Conservation (phyloP, 768 basidiomycete species). For the Auricularia sp. region DNA sequence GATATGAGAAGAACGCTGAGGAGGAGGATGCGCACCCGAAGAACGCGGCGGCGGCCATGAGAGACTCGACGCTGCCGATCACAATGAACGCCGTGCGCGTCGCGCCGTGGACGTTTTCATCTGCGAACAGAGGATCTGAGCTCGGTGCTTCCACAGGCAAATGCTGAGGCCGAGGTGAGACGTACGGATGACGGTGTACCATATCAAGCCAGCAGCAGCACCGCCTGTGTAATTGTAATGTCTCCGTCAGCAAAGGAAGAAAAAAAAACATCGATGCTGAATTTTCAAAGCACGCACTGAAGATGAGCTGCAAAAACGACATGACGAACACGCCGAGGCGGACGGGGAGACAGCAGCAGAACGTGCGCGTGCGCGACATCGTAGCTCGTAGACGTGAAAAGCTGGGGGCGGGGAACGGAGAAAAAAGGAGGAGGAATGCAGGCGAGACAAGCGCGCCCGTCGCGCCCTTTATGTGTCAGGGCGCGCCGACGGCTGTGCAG, state of each 20-base stretch:
- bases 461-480: no score
- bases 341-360: slow-evolving; percentile 56
- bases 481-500: no score
- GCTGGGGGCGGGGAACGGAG: no score
- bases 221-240: neutral
- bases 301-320: slow-evolving; percentile 41
- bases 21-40: slow-evolving; percentile 37
- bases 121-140: slow-evolving; percentile 4
- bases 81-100: slow-evolving; percentile 33
- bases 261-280: slow-evolving; percentile 9
- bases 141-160: no score
- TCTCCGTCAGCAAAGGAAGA: neutral
- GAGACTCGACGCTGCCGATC: slow-evolving; percentile 42
- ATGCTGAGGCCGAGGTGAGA: slow-evolving; percentile 5
- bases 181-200: slow-evolving; percentile 55
- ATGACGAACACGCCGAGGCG: slow-evolving; percentile 49
- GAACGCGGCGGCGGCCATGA: slow-evolving; percentile 42
- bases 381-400: no score
- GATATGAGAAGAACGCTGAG: no score
- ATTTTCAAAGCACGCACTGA: slow-evolving; percentile 44
- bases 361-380: slow-evolving; percentile 14
- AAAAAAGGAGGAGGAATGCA: no score
- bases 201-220: slow-evolving; percentile 20
- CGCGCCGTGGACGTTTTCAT: slow-evolving; percentile 22
- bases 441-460: no score